A percentile compares a stretch with the other conserved stretches of the same genome.
Conservation (phyloP, 257 asterid species). For the Ballota nigra region DNA sequence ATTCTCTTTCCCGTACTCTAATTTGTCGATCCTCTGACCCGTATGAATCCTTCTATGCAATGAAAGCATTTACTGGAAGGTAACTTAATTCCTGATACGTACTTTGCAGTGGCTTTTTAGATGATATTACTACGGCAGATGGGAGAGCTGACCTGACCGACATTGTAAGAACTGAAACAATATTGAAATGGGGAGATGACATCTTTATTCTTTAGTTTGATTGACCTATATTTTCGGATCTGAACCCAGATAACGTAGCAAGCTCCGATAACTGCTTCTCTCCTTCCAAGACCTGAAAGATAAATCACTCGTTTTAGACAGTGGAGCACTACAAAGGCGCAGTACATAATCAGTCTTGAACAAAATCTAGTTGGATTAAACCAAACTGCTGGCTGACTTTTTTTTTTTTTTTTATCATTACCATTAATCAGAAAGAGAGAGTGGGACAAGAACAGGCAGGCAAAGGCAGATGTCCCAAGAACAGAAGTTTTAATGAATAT, state of each 20-base stretch:
- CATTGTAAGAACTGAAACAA: not conserved
- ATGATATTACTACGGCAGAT: not conserved
- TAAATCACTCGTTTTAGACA: not conserved
- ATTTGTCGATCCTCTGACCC: not conserved
- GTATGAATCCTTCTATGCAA: slow-evolving; percentile 3
- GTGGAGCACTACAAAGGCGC: not conserved
- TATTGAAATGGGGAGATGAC: not conserved
- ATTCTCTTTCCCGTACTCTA: not conserved
- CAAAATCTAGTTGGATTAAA: not conserved
- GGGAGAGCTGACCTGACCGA: slow-evolving; percentile 6
- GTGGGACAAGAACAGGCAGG: not conserved
- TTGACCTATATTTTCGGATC: slow-evolving; percentile 48
- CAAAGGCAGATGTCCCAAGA: not conserved
- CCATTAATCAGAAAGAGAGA: not conserved
- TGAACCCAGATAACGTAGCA: slow-evolving; percentile 65
- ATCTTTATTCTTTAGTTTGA: slow-evolving; percentile 37
- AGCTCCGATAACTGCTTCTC: slow-evolving; percentile 82
- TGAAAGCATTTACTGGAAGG: slow-evolving; percentile 10
- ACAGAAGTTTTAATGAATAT: not conserved
- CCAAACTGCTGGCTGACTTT: not conserved
- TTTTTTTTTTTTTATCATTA: not conserved
- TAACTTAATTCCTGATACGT: slow-evolving; percentile 1
- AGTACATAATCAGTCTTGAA: not conserved
- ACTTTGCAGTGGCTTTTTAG: slow-evolving; percentile 5
- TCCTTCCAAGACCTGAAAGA: slow-evolving; percentile 73